These are phyloP conservation scores for Nakazawaea wickerhamii DNA, from an alignment of 805 yeast genomes.

Conservation along the genomic window DNA sequence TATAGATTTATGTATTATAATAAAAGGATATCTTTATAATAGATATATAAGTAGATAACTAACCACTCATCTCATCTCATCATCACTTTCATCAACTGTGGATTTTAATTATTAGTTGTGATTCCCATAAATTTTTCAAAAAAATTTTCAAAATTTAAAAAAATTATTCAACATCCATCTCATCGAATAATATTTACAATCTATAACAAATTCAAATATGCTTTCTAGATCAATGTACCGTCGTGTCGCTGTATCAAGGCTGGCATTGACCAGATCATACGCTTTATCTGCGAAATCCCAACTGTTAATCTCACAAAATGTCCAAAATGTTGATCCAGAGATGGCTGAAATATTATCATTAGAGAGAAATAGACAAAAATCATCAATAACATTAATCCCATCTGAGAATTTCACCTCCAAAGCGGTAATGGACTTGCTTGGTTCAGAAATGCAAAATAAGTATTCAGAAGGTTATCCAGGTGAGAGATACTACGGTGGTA, in stretches of 20 bases:
- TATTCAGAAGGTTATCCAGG: slow-evolving; percentile 99
- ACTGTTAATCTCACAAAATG: slow-evolving; percentile 54
- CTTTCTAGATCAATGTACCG: slow-evolving; percentile 6
- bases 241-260: neutral
- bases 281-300: slow-evolving; percentile 44
- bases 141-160: neutral
- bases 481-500: slow-evolving; percentile 97
- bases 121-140: too few species aligned
- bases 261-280: slow-evolving; percentile 24
- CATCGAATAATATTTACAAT: neutral
- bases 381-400: slow-evolving; percentile 88
- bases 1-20: too few species aligned
- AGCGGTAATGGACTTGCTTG: slow-evolving; percentile 90
- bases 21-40: too few species aligned
- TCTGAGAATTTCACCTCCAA: slow-evolving; percentile 95
- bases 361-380: slow-evolving; percentile 83
- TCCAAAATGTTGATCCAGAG: slow-evolving; percentile 76
- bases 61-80: too few species aligned
- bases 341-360: slow-evolving; percentile 69
- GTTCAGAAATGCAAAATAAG: slow-evolving; percentile 96
- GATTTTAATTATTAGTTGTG: too few species aligned
- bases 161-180: slow-evolving; percentile 1
- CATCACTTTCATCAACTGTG: too few species aligned
- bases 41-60: too few species aligned
- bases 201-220: neutral